These are phyloP conservation scores for Candida mattraensis DNA, from an alignment of 805 yeast genomes.

Conservation along the genomic window DNA sequence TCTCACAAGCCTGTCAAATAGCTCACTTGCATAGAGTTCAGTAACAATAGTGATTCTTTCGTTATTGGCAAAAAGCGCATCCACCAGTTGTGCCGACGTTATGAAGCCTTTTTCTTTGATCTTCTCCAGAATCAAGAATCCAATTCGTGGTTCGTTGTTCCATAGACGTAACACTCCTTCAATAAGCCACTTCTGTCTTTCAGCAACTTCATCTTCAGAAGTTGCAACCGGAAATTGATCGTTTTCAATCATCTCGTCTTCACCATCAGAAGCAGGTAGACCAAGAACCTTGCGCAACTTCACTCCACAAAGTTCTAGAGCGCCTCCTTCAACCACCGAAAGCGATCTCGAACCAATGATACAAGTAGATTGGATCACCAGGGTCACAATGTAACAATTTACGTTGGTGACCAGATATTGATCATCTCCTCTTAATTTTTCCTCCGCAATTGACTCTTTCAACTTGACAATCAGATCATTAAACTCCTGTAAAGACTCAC, in stretches of 20 bases:
- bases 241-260: slow-evolving; percentile 17
- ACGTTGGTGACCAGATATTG: slow-evolving; percentile 22
- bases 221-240: slow-evolving; percentile 24
- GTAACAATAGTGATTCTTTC: slow-evolving; percentile 37
- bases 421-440: slow-evolving; percentile 7
- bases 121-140: slow-evolving; percentile 55
- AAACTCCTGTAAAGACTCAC: slow-evolving; percentile 30
- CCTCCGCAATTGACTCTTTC: slow-evolving; percentile 19
- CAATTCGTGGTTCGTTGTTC: slow-evolving; percentile 65
- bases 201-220: slow-evolving; percentile 28
- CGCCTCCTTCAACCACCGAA: slow-evolving; percentile 65
- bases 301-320: slow-evolving; percentile 31
- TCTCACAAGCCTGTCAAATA: slow-evolving; percentile 28
- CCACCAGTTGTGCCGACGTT: slow-evolving; percentile 39
- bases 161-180: slow-evolving; percentile 62
- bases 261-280: slow-evolving; percentile 15
- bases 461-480: slow-evolving; percentile 26
- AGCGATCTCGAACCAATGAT: slow-evolving; percentile 87
- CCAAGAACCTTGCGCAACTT: slow-evolving; percentile 30
- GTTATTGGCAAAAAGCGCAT: slow-evolving; percentile 39
- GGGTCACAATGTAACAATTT: slow-evolving; percentile 50
- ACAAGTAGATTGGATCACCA: slow-evolving; percentile 70
- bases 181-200: slow-evolving; percentile 45
- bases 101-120: slow-evolving; percentile 48
- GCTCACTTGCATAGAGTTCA: slow-evolving; percentile 47